phyloP scores from a whole-genome alignment of 1,284 basidiomycete species.

The Ustilago trichophora region DNA sequence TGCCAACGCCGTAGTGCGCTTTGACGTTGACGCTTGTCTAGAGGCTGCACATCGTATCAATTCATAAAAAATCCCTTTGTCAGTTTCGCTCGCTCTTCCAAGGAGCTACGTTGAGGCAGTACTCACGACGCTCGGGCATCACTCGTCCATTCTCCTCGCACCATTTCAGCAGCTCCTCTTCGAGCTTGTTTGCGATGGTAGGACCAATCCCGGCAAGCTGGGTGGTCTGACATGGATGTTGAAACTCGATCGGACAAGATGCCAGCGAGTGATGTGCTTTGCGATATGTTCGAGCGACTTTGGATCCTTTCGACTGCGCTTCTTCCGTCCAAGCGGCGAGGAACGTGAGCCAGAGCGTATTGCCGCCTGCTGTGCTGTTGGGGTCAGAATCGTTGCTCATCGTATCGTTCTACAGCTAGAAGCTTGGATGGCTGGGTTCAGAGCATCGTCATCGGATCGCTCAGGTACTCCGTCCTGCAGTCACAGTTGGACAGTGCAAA shows the following conservation, averaged over 20 bases:
- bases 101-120: neutral
- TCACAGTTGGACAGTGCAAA: too few species aligned
- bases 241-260: slow-evolving; percentile 46
- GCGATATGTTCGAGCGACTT: slow-evolving; percentile 48
- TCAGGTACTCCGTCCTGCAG: too few species aligned
- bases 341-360: slow-evolving; percentile 57
- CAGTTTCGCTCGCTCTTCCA: too few species aligned
- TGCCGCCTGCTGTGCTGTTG: slow-evolving; percentile 32
- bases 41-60: neutral
- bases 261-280: slow-evolving; percentile 54
- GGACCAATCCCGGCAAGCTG: slow-evolving; percentile 55
- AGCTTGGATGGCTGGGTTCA: too few species aligned
- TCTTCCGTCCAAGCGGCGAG: slow-evolving; percentile 53
- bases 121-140: slow-evolving; percentile 47
- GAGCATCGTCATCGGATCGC: too few species aligned
- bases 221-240: slow-evolving; percentile 57
- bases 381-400: slow-evolving; percentile 16
- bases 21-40: slow-evolving; percentile 10
- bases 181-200: slow-evolving; percentile 55
- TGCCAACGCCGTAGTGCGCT: neutral
- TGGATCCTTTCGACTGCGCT: slow-evolving; percentile 51
- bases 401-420: too few species aligned
- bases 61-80: too few species aligned
- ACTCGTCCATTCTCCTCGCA: slow-evolving; percentile 37
- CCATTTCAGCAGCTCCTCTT: slow-evolving; percentile 52